These are phyloP conservation scores for Chaetomiaceae sp. DNA, from an alignment of 2,329 filamentous ascomycete species.

Conservation along the genomic window DNA sequence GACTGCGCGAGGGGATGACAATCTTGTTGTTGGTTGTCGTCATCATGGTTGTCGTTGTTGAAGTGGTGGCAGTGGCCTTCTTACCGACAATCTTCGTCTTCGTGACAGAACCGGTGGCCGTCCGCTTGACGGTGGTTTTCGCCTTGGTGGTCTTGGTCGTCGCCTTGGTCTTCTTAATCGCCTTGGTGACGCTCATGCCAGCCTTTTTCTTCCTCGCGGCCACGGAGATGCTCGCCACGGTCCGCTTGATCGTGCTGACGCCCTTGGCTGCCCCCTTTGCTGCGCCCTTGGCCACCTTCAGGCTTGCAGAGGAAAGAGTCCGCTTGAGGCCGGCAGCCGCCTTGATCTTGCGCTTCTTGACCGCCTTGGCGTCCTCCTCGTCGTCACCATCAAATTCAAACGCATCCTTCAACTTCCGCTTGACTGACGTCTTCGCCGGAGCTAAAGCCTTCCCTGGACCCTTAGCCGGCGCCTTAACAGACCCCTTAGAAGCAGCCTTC, in stretches of 20 bases:
- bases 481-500: constrained; percentile 14
- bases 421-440: constrained; percentile 34
- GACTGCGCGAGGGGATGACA: constrained; percentile 12
- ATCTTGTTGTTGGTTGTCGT: constrained; percentile 7
- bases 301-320: constrained; percentile 30
- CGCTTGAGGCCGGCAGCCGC: constrained; percentile 34
- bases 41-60: not conserved
- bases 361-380: constrained; percentile 25
- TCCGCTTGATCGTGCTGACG: constrained; percentile 37
- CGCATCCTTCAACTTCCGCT: constrained; percentile 54
- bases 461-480: constrained; percentile 29
- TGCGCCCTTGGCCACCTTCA: constrained; percentile 34
- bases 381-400: constrained; percentile 40
- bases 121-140: not conserved
- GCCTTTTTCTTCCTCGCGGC: constrained; percentile 31
- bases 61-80: not conserved
- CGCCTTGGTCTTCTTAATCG: constrained; percentile 6
- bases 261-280: constrained; percentile 31
- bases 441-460: constrained; percentile 28
- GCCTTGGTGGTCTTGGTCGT: not conserved
- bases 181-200: constrained; percentile 22
- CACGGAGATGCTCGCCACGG: constrained; percentile 37
- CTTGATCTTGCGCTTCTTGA: constrained; percentile 48
- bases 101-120: not conserved
- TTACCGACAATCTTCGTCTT: not conserved